A percentile compares a stretch with the other conserved stretches of the same genome.
Evolutionary conservation across 2,329 filamentous ascomycete species (phyloP).

Genomic region (Fusarium sp.): DNA sequence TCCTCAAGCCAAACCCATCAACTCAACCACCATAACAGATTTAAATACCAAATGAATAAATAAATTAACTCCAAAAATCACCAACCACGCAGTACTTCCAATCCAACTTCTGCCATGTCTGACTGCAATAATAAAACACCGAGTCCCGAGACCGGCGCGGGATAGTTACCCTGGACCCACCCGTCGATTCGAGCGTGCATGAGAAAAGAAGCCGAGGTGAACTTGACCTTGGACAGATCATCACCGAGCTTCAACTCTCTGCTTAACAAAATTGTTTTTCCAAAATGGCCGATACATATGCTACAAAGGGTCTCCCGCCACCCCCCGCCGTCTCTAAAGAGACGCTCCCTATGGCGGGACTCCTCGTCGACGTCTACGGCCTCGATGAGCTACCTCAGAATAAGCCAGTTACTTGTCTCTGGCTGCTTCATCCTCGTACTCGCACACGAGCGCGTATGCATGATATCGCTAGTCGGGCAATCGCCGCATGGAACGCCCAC

Average conservation of each 20-base stretch:
- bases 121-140: not conserved
- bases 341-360: slow-evolving; percentile 76
- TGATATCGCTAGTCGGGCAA: slow-evolving; percentile 71
- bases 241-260: not conserved
- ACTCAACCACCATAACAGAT: not conserved
- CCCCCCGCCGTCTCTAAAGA: slow-evolving; percentile 65
- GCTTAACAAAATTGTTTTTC: not conserved
- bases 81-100: not conserved
- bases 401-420: slow-evolving; percentile 76
- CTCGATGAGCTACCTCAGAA: slow-evolving; percentile 71
- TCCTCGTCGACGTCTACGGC: slow-evolving; percentile 81
- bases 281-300: slow-evolving; percentile 43
- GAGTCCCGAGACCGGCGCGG: not conserved
- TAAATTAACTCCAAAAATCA: not conserved
- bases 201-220: not conserved
- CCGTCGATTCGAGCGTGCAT: not conserved
- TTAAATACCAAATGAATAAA: not conserved
- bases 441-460: slow-evolving; percentile 76
- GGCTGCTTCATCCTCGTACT: slow-evolving; percentile 85
- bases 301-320: slow-evolving; percentile 50
- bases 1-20: not conserved
- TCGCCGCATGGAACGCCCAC: slow-evolving; percentile 71
- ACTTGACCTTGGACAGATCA: not conserved
- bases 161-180: slow-evolving; percentile 34
- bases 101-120: not conserved